phyloP scores from a whole-genome alignment of 768 basidiomycete genomes.

The Mycena alexandri region DNA sequence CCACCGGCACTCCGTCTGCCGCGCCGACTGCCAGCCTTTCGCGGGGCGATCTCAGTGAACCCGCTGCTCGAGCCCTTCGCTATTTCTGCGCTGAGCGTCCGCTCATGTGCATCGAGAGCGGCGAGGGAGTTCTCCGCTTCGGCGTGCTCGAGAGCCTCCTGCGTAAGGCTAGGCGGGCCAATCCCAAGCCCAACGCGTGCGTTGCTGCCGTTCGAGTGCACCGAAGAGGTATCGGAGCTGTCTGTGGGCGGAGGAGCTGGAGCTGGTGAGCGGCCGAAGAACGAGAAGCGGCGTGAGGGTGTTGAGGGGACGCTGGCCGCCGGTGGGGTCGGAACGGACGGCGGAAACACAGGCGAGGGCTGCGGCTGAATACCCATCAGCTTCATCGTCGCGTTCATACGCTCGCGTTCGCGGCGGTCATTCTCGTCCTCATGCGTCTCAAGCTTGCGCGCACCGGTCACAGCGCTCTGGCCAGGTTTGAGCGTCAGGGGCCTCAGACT shows the following conservation, averaged over 20 bases:
- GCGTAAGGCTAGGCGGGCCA: slow-evolving; percentile 66
- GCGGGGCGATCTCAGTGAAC: slow-evolving; percentile 80
- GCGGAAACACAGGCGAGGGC: slow-evolving; percentile 54
- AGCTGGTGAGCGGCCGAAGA: slow-evolving; percentile 70
- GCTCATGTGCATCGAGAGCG: slow-evolving; percentile 85
- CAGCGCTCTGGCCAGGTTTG: slow-evolving; percentile 69
- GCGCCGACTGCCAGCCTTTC: slow-evolving; percentile 67
- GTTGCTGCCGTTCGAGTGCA: slow-evolving; percentile 54
- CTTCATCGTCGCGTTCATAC: slow-evolving; percentile 92
- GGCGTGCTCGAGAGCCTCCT: slow-evolving; percentile 82
- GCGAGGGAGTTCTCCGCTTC: slow-evolving; percentile 83
- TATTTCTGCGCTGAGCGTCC: slow-evolving; percentile 77
- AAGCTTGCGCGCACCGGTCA: slow-evolving; percentile 79
- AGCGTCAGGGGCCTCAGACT: slow-evolving; percentile 80
- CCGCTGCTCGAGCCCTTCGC: slow-evolving; percentile 80
- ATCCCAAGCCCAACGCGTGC: slow-evolving; percentile 50
- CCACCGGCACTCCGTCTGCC: slow-evolving; percentile 72
- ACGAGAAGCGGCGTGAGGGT: slow-evolving; percentile 69
- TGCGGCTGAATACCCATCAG: slow-evolving; percentile 90
- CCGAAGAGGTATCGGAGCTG: slow-evolving; percentile 62
- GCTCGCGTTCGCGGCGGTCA: slow-evolving; percentile 87
- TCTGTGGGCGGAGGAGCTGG: slow-evolving; percentile 53
- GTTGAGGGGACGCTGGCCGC: slow-evolving; percentile 46
- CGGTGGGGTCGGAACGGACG: slow-evolving; percentile 42
- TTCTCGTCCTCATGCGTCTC: slow-evolving; percentile 95